Conservation (phyloP, 1,284 basidiomycete species). For the Austroboletus niveus region DNA sequence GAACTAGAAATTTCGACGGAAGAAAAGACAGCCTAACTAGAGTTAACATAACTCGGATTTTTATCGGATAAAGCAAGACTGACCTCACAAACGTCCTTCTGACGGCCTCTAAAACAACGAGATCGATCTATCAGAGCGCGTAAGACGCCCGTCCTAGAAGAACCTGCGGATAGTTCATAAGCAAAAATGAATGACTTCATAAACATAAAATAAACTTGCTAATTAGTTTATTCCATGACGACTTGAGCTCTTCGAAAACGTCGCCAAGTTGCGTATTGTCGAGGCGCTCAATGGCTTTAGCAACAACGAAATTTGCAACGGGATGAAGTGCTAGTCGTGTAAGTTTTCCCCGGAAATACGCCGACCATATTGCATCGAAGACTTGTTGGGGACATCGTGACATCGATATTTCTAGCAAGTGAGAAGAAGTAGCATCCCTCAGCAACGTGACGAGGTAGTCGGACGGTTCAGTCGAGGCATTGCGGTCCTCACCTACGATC, state of each 20-base stretch:
- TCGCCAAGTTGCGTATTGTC: conserved; percentile 53
- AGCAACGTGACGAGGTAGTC: conserved; percentile 80
- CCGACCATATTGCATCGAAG: conserved; percentile 70
- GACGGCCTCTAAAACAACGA: conserved; percentile 44
- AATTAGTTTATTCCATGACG: conserved; percentile 49
- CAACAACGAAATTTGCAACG: conserved; percentile 89
- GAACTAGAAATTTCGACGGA: conserved; percentile 56
- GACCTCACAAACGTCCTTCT: conserved; percentile 49
- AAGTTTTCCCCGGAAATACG: conserved; percentile 75
- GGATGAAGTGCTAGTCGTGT: conserved; percentile 77
- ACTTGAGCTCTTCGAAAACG: conserved; percentile 58
- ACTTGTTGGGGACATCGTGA: conserved; percentile 56
- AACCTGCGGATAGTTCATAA: conserved; percentile 36
- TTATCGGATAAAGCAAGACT: conserved; percentile 16
- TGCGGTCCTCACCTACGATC: conserved; percentile 37
- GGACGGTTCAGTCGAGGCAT: conserved; percentile 46
- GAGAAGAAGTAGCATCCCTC: conserved; percentile 83
- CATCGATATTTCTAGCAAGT: conserved; percentile 80
- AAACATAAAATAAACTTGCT: conserved; percentile 43
- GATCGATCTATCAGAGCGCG: conserved; percentile 72
- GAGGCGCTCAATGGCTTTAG: conserved; percentile 68
- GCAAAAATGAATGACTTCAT: neutral
- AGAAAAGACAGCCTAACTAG: conserved; percentile 51
- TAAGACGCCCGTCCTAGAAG: conserved; percentile 63
- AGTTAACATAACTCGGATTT: conserved; percentile 1